Percentiles rank a stretch among this genome's conserved stretches.
phyloP scores from a whole-genome alignment of 805 yeast genomes.

The Hanseniaspora valbyensis region DNA sequence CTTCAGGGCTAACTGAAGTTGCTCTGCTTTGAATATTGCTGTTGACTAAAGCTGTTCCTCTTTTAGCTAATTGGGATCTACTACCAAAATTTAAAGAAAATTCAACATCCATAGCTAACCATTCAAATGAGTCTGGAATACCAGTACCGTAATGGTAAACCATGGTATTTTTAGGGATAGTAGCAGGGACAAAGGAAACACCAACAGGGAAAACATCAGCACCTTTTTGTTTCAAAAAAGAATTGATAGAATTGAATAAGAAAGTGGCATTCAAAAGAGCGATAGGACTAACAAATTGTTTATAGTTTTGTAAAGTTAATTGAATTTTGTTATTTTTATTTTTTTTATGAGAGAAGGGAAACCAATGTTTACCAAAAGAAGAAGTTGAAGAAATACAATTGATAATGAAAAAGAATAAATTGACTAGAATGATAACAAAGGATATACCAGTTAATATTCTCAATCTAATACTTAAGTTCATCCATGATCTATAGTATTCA shows the following conservation, averaged over 20 bases:
- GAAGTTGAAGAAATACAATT: no score
- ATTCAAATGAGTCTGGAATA: slow-evolving; percentile 41
- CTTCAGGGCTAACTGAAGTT: slow-evolving; percentile 16
- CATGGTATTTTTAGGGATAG: slow-evolving; percentile 47
- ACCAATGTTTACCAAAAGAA: no score
- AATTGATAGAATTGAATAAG: slow-evolving; percentile 43
- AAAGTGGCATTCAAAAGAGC: slow-evolving; percentile 43
- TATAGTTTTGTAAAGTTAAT: slow-evolving; percentile 21
- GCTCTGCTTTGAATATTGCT: slow-evolving; percentile 20
- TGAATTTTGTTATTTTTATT: neutral
- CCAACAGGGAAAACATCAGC: slow-evolving; percentile 46
- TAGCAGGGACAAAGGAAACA: slow-evolving; percentile 49
- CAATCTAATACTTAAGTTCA: no score
- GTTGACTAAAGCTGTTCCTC: slow-evolving; percentile 5
- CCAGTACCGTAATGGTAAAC: slow-evolving; percentile 45
- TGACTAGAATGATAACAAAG: no score
- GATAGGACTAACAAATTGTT: slow-evolving; percentile 25
- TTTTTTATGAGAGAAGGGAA: neutral
- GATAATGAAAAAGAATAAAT: no score
- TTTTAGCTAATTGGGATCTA: slow-evolving; percentile 18
- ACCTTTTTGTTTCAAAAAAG: slow-evolving; percentile 42
- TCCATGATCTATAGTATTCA: no score
- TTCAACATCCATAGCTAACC: slow-evolving; percentile 57
- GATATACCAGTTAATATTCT: no score
- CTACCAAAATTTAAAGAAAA: slow-evolving; percentile 43